phyloP scores from a whole-genome alignment of 2,329 filamentous ascomycete species.

The Calcarisporium arbuscula region DNA sequence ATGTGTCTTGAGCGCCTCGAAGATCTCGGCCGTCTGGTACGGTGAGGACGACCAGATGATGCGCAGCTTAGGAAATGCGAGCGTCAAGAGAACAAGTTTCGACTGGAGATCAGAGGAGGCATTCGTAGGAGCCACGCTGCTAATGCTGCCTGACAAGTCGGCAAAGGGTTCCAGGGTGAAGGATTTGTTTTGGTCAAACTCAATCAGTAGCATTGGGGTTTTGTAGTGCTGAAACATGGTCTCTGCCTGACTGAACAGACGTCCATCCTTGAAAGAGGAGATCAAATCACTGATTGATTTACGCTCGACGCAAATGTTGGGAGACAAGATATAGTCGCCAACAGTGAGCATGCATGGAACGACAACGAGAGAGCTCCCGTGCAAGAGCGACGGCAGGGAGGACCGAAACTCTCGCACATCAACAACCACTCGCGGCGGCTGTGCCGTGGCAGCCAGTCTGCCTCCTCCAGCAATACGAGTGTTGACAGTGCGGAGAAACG shows the following conservation, averaged over 20 bases:
- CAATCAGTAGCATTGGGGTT: slow-evolving; percentile 84
- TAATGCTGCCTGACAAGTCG: slow-evolving; percentile 56
- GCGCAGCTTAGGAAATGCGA: slow-evolving; percentile 82
- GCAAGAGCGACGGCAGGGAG: slow-evolving; percentile 81
- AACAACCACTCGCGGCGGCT: slow-evolving; percentile 85
- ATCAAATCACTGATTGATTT: slow-evolving; percentile 91
- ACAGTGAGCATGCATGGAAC: slow-evolving; percentile 95
- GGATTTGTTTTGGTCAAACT: slow-evolving; percentile 95
- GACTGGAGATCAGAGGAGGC: slow-evolving; percentile 72
- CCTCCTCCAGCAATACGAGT: slow-evolving; percentile 94
- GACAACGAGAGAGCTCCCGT: slow-evolving; percentile 80
- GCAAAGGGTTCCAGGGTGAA: slow-evolving; percentile 86
- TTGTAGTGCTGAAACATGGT: slow-evolving; percentile 94
- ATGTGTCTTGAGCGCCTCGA: slow-evolving; percentile 85
- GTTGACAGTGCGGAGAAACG: slow-evolving; percentile 90
- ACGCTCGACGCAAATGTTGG: slow-evolving; percentile 86
- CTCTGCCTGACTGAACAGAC: slow-evolving; percentile 86
- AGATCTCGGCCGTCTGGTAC: slow-evolving; percentile 96
- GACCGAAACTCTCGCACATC: slow-evolving; percentile 96
- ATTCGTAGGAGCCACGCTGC: slow-evolving; percentile 54
- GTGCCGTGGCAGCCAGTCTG: slow-evolving; percentile 71
- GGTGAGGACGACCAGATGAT: slow-evolving; percentile 93
- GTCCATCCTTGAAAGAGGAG: slow-evolving; percentile 83
- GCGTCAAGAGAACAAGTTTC: slow-evolving; percentile 84
- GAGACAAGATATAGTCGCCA: slow-evolving; percentile 90